Conservation (phyloP, 768 basidiomycete genomes). For the Lentinula guzmanii region DNA sequence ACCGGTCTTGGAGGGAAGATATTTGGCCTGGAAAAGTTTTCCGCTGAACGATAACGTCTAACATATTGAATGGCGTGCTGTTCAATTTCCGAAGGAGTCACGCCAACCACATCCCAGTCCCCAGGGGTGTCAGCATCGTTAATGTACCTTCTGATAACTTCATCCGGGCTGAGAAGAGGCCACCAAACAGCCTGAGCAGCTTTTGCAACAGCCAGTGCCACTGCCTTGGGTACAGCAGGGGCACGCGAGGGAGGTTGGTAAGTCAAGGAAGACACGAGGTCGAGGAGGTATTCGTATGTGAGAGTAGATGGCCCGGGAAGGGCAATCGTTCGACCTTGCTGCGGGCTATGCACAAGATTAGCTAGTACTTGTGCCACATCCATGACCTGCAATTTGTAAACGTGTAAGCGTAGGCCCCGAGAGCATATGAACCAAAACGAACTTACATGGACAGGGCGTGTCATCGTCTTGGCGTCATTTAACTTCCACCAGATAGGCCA, state of each 20-base stretch:
- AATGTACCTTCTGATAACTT: conserved; percentile 82
- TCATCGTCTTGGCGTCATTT: conserved; percentile 80
- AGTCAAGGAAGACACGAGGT: conserved; percentile 77
- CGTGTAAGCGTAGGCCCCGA: conserved; percentile 10
- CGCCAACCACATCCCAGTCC: conserved; percentile 80
- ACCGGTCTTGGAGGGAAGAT: conserved; percentile 52
- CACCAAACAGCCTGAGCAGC: conserved; percentile 76
- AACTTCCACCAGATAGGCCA: conserved; percentile 94
- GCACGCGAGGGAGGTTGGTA: conserved; percentile 66
- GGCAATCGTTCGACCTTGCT: conserved; percentile 60
- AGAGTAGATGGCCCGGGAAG: conserved; percentile 88
- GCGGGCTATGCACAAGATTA: conserved; percentile 64
- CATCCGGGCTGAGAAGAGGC: conserved; percentile 88
- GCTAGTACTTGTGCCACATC: conserved; percentile 90
- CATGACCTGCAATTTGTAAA: conserved; percentile 46
- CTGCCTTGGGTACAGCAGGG: conserved; percentile 67
- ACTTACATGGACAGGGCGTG: conserved; percentile 85
- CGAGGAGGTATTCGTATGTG: conserved; percentile 74
- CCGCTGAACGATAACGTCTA: conserved; percentile 79
- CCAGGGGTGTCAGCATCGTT: conserved; percentile 71
- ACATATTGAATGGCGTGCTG: conserved; percentile 83
- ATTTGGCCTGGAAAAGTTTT: conserved; percentile 63
- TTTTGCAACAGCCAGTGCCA: conserved; percentile 61
- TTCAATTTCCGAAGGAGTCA: conserved; percentile 82
- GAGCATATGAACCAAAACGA: conserved; percentile 13